A percentile compares a stretch with the other conserved stretches of the same genome.
These are phyloP conservation scores for Pyricularia grisea DNA, from an alignment of 2,329 filamentous ascomycete species.

Conservation along the genomic window DNA sequence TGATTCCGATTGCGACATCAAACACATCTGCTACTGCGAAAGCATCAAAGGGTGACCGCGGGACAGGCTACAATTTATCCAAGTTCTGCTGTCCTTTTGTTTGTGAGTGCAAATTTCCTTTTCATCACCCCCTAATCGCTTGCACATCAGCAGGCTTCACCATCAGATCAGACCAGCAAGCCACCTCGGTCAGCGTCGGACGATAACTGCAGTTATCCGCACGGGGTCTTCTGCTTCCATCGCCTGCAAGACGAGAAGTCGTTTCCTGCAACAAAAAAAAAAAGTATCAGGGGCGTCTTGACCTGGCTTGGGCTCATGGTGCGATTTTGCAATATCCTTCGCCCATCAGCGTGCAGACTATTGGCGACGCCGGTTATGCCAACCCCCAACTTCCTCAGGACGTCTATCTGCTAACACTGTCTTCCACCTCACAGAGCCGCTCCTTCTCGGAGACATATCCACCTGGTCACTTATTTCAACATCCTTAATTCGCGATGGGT, in stretches of 20 bases:
- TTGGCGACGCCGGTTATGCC: background rate
- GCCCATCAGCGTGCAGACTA: background rate
- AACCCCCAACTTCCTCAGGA: background rate
- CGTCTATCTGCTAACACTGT: conserved; percentile 15
- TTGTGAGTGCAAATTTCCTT: conserved; percentile 5
- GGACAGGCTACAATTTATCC: background rate
- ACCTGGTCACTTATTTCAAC: conserved; percentile 12
- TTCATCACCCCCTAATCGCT: conserved; percentile 2
- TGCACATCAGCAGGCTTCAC: background rate
- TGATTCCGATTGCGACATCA: conserved; percentile 1
- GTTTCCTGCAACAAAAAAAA: background rate
- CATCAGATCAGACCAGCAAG: background rate
- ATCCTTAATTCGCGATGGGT: conserved; percentile 30
- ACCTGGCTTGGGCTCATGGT: background rate
- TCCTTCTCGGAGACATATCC: conserved; percentile 16
- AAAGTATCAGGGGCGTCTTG: background rate
- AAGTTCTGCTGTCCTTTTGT: conserved; percentile 5
- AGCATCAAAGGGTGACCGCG: background rate
- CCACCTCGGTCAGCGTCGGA: background rate
- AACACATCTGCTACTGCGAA: conserved; percentile 1
- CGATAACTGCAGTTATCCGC: background rate
- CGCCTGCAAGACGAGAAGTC: background rate
- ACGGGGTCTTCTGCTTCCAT: background rate
- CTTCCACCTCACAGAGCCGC: conserved; percentile 14
- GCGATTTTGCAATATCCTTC: background rate